A percentile compares a stretch with the other conserved stretches of the same genome.
These are phyloP conservation scores for Berberis vulgaris DNA, from an alignment of 164 flowering plant species.

Conservation along the genomic window DNA sequence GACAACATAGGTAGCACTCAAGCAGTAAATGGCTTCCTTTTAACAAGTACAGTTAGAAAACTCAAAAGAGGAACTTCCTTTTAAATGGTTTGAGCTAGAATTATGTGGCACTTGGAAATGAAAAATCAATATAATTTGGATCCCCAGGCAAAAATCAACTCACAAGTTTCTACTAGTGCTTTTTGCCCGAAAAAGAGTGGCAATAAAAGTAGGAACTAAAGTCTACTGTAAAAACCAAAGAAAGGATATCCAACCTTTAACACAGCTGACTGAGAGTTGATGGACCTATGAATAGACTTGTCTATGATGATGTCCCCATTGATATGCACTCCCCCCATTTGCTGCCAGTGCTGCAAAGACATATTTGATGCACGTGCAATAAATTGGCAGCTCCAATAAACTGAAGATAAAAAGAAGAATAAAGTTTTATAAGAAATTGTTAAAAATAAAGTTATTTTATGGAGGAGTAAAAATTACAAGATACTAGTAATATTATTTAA, in stretches of 20 bases:
- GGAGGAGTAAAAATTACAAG: no score
- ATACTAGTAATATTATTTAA: no score
- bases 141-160: no score
- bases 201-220: background rate
- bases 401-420: constrained; percentile 26
- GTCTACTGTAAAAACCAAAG: background rate
- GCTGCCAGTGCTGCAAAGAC: constrained; percentile 76
- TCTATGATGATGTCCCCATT: constrained; percentile 68
- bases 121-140: no score
- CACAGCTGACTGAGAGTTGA: constrained; percentile 77
- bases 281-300: constrained; percentile 62
- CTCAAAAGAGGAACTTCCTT: no score
- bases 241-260: constrained; percentile 46
- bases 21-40: no score
- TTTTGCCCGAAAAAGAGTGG: background rate
- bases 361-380: constrained; percentile 78
- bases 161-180: no score
- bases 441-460: no score
- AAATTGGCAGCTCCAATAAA: constrained; percentile 90
- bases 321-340: constrained; percentile 88
- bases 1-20: no score
- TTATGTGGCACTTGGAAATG: no score
- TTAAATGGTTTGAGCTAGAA: no score
- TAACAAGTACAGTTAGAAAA: no score
- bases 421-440: background rate